phyloP scores from a whole-genome alignment of 2,329 filamentous ascomycete species.

The Pseudopithomyces maydicus region DNA sequence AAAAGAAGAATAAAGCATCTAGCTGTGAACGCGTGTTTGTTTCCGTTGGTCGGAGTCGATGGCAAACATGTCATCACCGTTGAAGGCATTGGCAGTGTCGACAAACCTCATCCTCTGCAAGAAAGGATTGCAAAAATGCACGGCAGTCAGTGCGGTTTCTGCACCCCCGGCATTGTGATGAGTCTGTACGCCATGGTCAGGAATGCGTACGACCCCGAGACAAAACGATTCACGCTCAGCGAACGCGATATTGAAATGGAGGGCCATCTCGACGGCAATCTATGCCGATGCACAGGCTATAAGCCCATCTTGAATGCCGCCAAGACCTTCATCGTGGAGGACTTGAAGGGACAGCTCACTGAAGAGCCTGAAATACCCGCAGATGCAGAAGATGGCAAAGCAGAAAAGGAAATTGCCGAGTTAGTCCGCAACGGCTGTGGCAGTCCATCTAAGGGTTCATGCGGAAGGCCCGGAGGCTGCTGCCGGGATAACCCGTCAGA shows the following conservation, averaged over 20 bases:
- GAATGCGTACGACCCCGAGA: slow-evolving; percentile 58
- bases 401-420: slow-evolving; percentile 33
- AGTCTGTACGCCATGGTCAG: slow-evolving; percentile 84
- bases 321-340: slow-evolving; percentile 75
- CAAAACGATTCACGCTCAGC: slow-evolving; percentile 39
- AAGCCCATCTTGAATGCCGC: slow-evolving; percentile 90
- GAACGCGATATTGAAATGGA: slow-evolving; percentile 45
- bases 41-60: slow-evolving; percentile 87
- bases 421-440: slow-evolving; percentile 28
- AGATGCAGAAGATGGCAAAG: slow-evolving; percentile 54
- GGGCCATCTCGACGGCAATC: slow-evolving; percentile 80
- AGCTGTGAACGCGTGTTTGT: slow-evolving; percentile 91
- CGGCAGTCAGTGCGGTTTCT: slow-evolving; percentile 93
- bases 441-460: slow-evolving; percentile 35
- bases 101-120: slow-evolving; percentile 84
- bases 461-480: slow-evolving; percentile 44
- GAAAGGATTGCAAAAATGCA: slow-evolving; percentile 89
- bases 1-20: slow-evolving; percentile 92
- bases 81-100: slow-evolving; percentile 87
- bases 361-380: slow-evolving; percentile 50
- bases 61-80: slow-evolving; percentile 98
- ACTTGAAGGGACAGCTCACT: slow-evolving; percentile 52
- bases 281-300: slow-evolving; percentile 94
- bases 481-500: slow-evolving; percentile 41
- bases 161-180: slow-evolving; percentile 96